Conservation (phyloP, 2,329 filamentous ascomycete species). For the Dothistroma pini region DNA sequence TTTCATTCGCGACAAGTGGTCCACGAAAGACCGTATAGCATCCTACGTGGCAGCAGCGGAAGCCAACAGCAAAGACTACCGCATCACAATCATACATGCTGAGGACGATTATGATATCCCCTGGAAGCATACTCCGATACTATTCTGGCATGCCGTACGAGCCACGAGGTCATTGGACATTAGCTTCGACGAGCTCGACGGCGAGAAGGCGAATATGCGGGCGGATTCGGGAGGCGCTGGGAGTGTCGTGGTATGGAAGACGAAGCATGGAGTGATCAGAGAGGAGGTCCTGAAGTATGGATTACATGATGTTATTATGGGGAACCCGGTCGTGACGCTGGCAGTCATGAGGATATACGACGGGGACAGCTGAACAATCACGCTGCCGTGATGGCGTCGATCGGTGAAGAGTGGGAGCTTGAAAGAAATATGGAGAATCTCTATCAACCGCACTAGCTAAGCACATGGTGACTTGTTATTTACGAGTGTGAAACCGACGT, state of each 20-base stretch:
- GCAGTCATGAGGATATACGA: constrained; percentile 51
- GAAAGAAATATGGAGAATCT: too few relatives aligned
- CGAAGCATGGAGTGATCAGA: constrained; percentile 48
- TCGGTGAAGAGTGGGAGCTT: too few relatives aligned
- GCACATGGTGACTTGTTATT: too few relatives aligned
- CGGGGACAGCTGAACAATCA: not conserved
- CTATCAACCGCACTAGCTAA: too few relatives aligned
- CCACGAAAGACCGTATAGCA: constrained; percentile 46
- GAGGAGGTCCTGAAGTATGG: constrained; percentile 56
- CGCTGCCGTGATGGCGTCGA: too few relatives aligned
- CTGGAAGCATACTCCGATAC: constrained; percentile 46
- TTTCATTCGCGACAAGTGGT: constrained; percentile 52
- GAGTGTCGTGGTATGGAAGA: constrained; percentile 48
- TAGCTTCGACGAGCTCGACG: constrained; percentile 45
- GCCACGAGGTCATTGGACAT: constrained; percentile 41
- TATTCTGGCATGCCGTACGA: constrained; percentile 57
- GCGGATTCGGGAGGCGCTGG: constrained; percentile 48
- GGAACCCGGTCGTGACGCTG: constrained; percentile 52
- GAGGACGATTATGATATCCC: constrained; percentile 54
- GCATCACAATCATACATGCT: constrained; percentile 50
- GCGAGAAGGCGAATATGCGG: constrained; percentile 41
- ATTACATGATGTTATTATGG: constrained; percentile 57
- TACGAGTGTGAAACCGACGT: too few relatives aligned
- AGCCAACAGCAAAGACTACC: constrained; percentile 36
- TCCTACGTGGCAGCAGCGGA: constrained; percentile 43